Evolutionary conservation across 2,329 filamentous ascomycete genomes (phyloP), one percentile per base, ranked within the genome.

Genomic region (Aspergillus fischeri): DNA sequence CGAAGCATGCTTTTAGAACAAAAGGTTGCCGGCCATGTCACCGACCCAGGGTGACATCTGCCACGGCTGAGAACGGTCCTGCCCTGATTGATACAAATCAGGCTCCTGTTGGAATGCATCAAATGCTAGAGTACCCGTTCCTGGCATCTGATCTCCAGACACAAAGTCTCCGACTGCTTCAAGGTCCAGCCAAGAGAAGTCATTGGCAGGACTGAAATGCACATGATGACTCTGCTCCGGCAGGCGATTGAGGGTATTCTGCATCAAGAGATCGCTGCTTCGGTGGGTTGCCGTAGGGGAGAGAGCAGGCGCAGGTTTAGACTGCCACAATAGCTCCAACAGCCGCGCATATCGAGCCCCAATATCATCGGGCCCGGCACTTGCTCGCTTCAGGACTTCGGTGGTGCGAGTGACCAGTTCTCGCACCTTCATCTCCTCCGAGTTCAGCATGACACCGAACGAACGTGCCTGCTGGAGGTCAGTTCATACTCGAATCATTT

Each of bases 181-280:
- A 4, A 86, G 71, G 64, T 86, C 83, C 1, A 84, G 75, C 84
- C 84, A 86, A 0, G 83, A 85, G 68, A 86, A 86, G 47, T 83
- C 81, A 52, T 84, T 81, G 1, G 80, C 74, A 52, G 78, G 73
- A 68, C 78, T 74, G 68, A 75, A 73, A 56, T 78, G 65, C 67
- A 74, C 62, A 58, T 75, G 71, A 45, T 53, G 55, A 4, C 66
- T 66, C 38, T 66, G 65, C 42, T 78, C 73, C 60, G 75, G 54
- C 62, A 78, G 58, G 52, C 68, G 64, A 57, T 63, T 57, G 57
- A 57, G 68, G 20, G 64, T 57, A 48, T 56, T 70, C 56, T 70
- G 72, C 49, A 73, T 65, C 17, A 63, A 60, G 58, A 65, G 67
- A 60, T 68, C 73, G 60, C 61, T 72, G 62, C 55, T 72, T 51